Base-by-base conservation (phyloP, 2,329 filamentous ascomycete genomes). In the Diaporthe batatas region DNA sequence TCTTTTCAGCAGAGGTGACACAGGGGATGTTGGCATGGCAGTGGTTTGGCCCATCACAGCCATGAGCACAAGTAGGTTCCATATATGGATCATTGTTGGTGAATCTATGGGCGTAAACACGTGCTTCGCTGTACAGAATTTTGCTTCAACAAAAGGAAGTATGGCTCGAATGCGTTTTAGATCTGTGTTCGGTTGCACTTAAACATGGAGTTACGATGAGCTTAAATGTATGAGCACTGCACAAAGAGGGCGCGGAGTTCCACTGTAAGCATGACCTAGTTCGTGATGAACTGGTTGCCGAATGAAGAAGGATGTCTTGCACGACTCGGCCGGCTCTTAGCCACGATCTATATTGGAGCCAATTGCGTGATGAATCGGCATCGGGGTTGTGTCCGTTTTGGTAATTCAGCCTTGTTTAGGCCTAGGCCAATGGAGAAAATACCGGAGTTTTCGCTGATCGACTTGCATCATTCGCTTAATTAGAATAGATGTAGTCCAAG, bases 1-100 rank as follows among this genome's bases (percentile, higher is more conserved):
- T n/a, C 78, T 70, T 67, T 77, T 79, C 10, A 74, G 47, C 42
- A 77, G 74, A 12, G 72, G 42, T 2, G 72, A 73, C 8, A 16
- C 59, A 23, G 53, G 54, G 14, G 72, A 68, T 2, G 21, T 58
- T 1, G 72, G 62, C 68, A 68, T 36, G 11, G 72, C 68, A 12
- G 47, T 16, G 7, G 34, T 53, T 8, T 8, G 47, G 42, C 49
- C 42, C 32, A 57, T 18, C 6, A 73, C 53, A 29, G 51, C 53
- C 49, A 71, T 10, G 25, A 73, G 34, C 29, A 58, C 29, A 11
- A 58, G 29, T 6, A 51, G n/a, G 16, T 65, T 29, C 62, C 62
- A 65, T 6, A 29, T 25, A 36, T 23, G 14, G 7, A 34, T 2
- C 62, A 65, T 65, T 8, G 25, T 51, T 8, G 21, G 7, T 36